A percentile compares a stretch with the other conserved stretches of the same genome.
Conservation (phyloP, 2,329 filamentous ascomycete genomes). For the Colletotrichum viniferum region DNA sequence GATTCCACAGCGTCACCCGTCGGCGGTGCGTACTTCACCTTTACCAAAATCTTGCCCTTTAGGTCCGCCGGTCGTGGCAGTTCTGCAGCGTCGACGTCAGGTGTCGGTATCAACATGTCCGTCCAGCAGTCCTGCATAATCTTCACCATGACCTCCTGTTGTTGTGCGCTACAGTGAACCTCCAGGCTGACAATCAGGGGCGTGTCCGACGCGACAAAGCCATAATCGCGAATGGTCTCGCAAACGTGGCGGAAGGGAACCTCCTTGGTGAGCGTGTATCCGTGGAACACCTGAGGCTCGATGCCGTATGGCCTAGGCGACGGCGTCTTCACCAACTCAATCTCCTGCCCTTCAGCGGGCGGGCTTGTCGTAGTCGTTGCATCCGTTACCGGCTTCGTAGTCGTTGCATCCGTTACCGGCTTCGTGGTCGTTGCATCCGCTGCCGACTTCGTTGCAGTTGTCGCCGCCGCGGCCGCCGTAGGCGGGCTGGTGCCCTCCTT, state of each 20-base stretch:
- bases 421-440: neutral
- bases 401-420: neutral
- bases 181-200: slow-evolving; percentile 95
- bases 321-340: slow-evolving; percentile 8
- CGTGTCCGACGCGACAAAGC: slow-evolving; percentile 75
- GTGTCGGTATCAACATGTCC: slow-evolving; percentile 68
- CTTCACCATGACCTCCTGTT: slow-evolving; percentile 89
- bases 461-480: neutral
- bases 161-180: slow-evolving; percentile 79
- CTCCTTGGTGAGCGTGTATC: slow-evolving; percentile 89
- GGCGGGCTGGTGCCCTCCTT: neutral
- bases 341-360: neutral
- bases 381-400: neutral
- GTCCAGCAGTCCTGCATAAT: slow-evolving; percentile 89
- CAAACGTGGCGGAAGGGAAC: slow-evolving; percentile 88
- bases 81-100: slow-evolving; percentile 46
- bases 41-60: slow-evolving; percentile 80
- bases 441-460: neutral
- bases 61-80: slow-evolving; percentile 75
- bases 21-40: slow-evolving; percentile 73
- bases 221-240: slow-evolving; percentile 76
- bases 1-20: slow-evolving; percentile 36
- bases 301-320: slow-evolving; percentile 34
- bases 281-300: slow-evolving; percentile 84
- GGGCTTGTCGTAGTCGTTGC: neutral